phyloP scores from a whole-genome alignment of 768 basidiomycete genomes.

The Lentinula guzmanii region DNA sequence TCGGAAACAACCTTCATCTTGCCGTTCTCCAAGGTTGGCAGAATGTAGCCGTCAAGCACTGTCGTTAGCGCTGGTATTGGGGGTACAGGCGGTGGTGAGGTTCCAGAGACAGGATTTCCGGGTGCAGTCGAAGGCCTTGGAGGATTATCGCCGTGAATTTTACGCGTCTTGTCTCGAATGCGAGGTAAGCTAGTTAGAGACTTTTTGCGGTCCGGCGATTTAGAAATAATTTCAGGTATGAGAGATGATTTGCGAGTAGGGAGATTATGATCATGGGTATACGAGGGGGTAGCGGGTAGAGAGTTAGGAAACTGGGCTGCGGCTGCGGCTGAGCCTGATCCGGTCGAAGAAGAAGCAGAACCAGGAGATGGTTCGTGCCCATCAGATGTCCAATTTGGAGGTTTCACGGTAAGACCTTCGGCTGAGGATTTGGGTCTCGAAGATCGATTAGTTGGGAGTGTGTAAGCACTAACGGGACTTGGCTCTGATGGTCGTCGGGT shows the following conservation, averaged over 20 bases:
- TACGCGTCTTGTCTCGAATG: not conserved
- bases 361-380: constrained; percentile 9
- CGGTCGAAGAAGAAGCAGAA: constrained; percentile 11
- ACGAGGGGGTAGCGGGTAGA: constrained; percentile 11
- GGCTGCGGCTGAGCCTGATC: constrained; percentile 13
- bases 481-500: constrained; percentile 18
- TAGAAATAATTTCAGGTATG: constrained; percentile 12
- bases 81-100: constrained; percentile 6
- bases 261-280: constrained; percentile 12
- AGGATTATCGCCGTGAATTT: not conserved
- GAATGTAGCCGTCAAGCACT: not conserved
- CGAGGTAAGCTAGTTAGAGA: constrained; percentile 10
- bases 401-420: not conserved
- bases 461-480: constrained; percentile 3
- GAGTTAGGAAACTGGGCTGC: constrained; percentile 3
- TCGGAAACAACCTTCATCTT: not conserved
- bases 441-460: not conserved
- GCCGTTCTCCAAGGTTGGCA: not conserved
- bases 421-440: constrained; percentile 9
- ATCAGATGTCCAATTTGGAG: not conserved
- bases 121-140: constrained; percentile 9
- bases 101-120: not conserved
- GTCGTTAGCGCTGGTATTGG: not conserved
- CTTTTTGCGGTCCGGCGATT: constrained; percentile 13
- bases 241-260: constrained; percentile 22